Evolutionary conservation across 2,329 filamentous ascomycete genomes (phyloP).

Genomic region (Exserohilum rostratum): DNA sequence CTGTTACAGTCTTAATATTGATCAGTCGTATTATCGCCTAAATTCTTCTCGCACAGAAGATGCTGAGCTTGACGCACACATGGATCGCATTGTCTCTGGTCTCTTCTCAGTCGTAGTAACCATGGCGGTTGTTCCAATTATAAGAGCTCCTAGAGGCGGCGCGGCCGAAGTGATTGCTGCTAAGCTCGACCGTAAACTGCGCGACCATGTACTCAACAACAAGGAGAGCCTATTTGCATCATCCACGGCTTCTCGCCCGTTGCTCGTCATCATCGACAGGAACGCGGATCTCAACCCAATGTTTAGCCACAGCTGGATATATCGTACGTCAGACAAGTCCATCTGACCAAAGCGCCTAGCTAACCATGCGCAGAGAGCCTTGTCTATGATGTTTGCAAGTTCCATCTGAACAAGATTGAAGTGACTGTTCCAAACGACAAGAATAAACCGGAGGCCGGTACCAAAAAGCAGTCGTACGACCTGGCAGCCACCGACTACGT

Average conservation of each 20-base stretch:
- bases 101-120: conserved; percentile 99
- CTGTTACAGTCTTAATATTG: conserved; percentile 62
- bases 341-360: background rate
- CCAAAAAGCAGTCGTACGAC: conserved; percentile 88
- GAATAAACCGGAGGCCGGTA: conserved; percentile 72
- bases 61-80: conserved; percentile 81
- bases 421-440: conserved; percentile 85
- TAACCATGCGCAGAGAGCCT: conserved; percentile 1
- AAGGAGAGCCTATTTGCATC: conserved; percentile 96
- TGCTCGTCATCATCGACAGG: conserved; percentile 90
- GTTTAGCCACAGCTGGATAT: conserved; percentile 94
- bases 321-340: background rate
- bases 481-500: conserved; percentile 82
- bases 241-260: conserved; percentile 74
- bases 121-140: conserved; percentile 97
- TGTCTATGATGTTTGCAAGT: conserved; percentile 58
- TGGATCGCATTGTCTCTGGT: conserved; percentile 92
- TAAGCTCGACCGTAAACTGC: conserved; percentile 91
- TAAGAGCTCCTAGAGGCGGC: conserved; percentile 89
- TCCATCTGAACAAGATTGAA: conserved; percentile 91
- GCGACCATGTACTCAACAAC: conserved; percentile 95
- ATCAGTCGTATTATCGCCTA: conserved; percentile 85
- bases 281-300: conserved; percentile 96
- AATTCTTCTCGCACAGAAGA: conserved; percentile 93
- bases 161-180: conserved; percentile 93